Conservation (phyloP, 2,329 filamentous ascomycete species). For the Sclerotinia nivalis region DNA sequence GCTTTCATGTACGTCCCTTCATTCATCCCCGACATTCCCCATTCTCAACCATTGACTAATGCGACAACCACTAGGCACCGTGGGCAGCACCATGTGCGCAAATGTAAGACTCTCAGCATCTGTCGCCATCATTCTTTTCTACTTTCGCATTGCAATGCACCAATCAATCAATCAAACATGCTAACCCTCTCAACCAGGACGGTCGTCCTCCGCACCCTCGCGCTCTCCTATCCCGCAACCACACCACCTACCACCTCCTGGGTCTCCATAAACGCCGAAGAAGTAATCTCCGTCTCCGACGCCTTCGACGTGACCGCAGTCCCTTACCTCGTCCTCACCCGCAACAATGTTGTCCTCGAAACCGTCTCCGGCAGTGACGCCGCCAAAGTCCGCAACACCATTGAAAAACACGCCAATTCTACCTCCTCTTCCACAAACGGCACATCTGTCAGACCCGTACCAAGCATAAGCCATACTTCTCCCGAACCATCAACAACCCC, state of each 20-base stretch:
- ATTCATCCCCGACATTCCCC: background rate
- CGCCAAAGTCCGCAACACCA: slow-evolving; percentile 76
- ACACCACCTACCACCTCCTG: slow-evolving; percentile 72
- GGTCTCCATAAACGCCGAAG: slow-evolving; percentile 91
- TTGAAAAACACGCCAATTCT: slow-evolving; percentile 65
- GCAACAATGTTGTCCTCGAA: slow-evolving; percentile 74
- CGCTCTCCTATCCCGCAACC: slow-evolving; percentile 56
- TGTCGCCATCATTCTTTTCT: background rate
- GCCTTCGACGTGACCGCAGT: slow-evolving; percentile 92
- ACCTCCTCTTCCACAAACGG: background rate
- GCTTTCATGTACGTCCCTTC: slow-evolving; percentile 65
- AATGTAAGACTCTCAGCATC: slow-evolving; percentile 21
- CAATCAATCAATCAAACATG: slow-evolving; percentile 54
- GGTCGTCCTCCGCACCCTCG: slow-evolving; percentile 80
- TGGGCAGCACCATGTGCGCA: slow-evolving; percentile 75
- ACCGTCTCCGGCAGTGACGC: slow-evolving; percentile 89
- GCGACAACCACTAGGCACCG: slow-evolving; percentile 54
- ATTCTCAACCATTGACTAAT: slow-evolving; percentile 6
- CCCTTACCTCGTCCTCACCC: slow-evolving; percentile 83
- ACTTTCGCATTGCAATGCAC: slow-evolving; percentile 91
- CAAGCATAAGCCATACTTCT: slow-evolving; percentile 41
- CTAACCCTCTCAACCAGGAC: slow-evolving; percentile 64
- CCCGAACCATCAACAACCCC: slow-evolving; percentile 28
- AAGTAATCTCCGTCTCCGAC: slow-evolving; percentile 88
- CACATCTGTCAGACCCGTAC: slow-evolving; percentile 29